Conservation (phyloP, 352 stramenopile species). For the Phytophthora colocasiae region DNA sequence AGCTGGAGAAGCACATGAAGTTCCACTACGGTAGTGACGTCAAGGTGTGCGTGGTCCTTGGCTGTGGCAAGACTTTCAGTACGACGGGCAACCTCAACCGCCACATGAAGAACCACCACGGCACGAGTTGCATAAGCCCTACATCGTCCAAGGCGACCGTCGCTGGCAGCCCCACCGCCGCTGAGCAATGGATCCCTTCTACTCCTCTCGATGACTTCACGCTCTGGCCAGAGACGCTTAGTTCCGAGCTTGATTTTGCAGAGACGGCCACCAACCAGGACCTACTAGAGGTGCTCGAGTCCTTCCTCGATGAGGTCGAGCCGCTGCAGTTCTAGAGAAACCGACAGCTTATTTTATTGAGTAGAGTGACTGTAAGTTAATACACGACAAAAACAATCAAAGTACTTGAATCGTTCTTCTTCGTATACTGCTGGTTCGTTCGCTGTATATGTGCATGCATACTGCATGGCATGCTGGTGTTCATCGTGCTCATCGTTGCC, state of each 20-base stretch:
- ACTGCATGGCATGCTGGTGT: no score
- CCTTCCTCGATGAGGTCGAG: constrained; percentile 45
- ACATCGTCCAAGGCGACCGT: constrained; percentile 8
- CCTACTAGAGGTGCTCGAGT: constrained; percentile 47
- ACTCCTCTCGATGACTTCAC: constrained; percentile 19
- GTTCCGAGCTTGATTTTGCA: constrained; percentile 12
- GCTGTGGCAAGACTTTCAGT: constrained; percentile 55
- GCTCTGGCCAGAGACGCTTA: constrained; percentile 30
- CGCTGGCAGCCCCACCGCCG: constrained; percentile 31
- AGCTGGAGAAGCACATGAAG: constrained; percentile 69
- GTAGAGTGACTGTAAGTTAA: constrained; percentile 27
- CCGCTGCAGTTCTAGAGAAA: constrained; percentile 23
- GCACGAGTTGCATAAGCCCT: constrained; percentile 23
- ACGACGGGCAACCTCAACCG: constrained; percentile 55
- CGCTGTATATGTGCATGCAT: no score
- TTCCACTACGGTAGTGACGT: constrained; percentile 48
- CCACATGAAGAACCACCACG: constrained; percentile 49
- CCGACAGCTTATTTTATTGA: constrained; percentile 38
- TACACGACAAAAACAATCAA: constrained; percentile 8
- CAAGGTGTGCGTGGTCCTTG: constrained; percentile 42
- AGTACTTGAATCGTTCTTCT: not conserved
- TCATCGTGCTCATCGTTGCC: not conserved
- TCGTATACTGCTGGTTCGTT: not conserved
- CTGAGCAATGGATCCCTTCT: constrained; percentile 26
- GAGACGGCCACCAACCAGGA: constrained; percentile 37